Percentiles rank a stretch among this genome's conserved stretches.
Conservation (phyloP, 768 basidiomycete genomes). For the Chiua virens region DNA sequence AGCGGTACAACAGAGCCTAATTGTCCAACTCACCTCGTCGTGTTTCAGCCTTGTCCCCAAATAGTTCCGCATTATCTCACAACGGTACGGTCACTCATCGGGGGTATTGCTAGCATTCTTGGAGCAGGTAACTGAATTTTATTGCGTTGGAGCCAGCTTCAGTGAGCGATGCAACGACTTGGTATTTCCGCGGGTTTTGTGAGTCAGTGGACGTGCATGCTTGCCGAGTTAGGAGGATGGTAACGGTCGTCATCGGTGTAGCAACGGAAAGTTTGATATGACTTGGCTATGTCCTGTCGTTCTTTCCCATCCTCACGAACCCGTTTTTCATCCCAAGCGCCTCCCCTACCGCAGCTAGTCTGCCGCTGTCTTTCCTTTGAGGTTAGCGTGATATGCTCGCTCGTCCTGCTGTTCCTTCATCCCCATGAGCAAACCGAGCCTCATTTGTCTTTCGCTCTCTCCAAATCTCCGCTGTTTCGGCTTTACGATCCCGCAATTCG, state of each 20-base stretch:
- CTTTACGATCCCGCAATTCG: slow-evolving; percentile 46
- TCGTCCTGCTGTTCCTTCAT: slow-evolving; percentile 17
- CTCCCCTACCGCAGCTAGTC: slow-evolving; percentile 41
- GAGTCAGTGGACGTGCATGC: no score
- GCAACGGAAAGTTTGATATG: slow-evolving; percentile 14
- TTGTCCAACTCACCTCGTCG: no score
- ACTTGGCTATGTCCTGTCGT: slow-evolving; percentile 11
- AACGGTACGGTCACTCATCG: no score
- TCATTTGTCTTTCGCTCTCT: slow-evolving; percentile 66
- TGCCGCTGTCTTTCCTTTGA: slow-evolving; percentile 39
- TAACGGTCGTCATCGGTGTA: slow-evolving; percentile 17
- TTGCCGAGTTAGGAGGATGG: slow-evolving; percentile 9
- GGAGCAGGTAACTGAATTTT: no score
- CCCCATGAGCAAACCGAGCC: slow-evolving; percentile 42
- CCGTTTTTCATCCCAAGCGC: slow-evolving; percentile 4
- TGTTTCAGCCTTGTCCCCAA: neutral
- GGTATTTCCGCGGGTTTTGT: neutral
- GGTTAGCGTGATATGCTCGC: slow-evolving; percentile 36
- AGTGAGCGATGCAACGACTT: no score
- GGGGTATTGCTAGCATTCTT: no score
- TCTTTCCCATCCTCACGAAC: slow-evolving; percentile 29
- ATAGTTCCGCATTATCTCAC: neutral
- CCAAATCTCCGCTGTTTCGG: slow-evolving; percentile 70
- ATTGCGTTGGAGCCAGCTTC: no score
- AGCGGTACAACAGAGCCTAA: no score